phyloP scores from a whole-genome alignment of 2,329 filamentous ascomycete species.

The Cladosporium austrohemisphaericum region DNA sequence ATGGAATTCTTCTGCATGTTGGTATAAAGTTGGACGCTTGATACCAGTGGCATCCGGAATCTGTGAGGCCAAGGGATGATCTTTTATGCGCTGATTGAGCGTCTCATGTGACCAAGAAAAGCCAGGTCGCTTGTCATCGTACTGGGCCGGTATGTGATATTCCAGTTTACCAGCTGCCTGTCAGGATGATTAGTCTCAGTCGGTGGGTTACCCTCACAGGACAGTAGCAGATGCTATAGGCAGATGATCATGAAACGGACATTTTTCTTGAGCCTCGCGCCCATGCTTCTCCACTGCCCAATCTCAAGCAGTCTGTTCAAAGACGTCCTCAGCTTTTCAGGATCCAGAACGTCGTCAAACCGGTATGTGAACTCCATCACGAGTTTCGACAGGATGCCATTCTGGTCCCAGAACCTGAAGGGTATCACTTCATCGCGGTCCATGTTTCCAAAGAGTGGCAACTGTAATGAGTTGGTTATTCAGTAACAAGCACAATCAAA shows the following conservation, averaged over 20 bases:
- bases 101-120: constrained; percentile 15
- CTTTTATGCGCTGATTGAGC: constrained; percentile 12
- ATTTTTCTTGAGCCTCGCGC: constrained; percentile 16
- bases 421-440: constrained; percentile 6
- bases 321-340: constrained; percentile 15
- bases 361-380: constrained; percentile 18
- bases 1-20: constrained; percentile 3
- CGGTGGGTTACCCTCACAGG: too few species aligned
- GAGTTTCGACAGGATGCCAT: not conserved
- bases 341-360: constrained; percentile 21
- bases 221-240: too few species aligned
- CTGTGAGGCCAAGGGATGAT: constrained; percentile 17
- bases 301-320: constrained; percentile 17
- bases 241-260: too few species aligned
- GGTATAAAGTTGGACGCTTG: not conserved
- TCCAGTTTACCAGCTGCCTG: constrained; percentile 16
- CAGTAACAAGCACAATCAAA: too few species aligned
- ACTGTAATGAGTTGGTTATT: too few species aligned
- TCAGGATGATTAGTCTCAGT: too few species aligned
- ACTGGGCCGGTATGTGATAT: constrained; percentile 18
- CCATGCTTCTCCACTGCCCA: constrained; percentile 15
- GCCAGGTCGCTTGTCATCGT: constrained; percentile 17
- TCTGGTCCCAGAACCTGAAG: constrained; percentile 3
- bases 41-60: not conserved
- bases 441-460: too few species aligned